phyloP scores from a whole-genome alignment of 345 rosid genomes.

The Brassica napus region Da-Ae NC_063438.1:5930001-5930500 shows the following conservation, averaged over 20 bases:
- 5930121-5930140: slow-evolving; percentile 74
- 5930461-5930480: slow-evolving; percentile 5
- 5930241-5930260: neutral
- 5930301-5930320: neutral
- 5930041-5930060: slow-evolving; percentile 61
- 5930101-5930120: slow-evolving; percentile 70
- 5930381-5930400: neutral
- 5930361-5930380: neutral
- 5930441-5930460: slow-evolving; percentile 20
- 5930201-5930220: slow-evolving; percentile 16
- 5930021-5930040: slow-evolving; percentile 57
- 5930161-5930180: slow-evolving; percentile 1
- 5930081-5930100: slow-evolving; percentile 68
- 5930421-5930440: slow-evolving; percentile 3
- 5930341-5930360: neutral
- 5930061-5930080: slow-evolving; percentile 56
- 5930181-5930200: slow-evolving; percentile 31
- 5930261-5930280: neutral
- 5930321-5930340: neutral
- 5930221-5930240: too few relatives aligned
- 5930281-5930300: neutral
- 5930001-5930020: slow-evolving; percentile 51
- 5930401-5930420: neutral
- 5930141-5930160: slow-evolving; percentile 13
- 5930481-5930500: slow-evolving; percentile 62